phyloP scores from a whole-genome alignment of 163 green algal genomes.

The Smithsoniella earleae region DNA sequence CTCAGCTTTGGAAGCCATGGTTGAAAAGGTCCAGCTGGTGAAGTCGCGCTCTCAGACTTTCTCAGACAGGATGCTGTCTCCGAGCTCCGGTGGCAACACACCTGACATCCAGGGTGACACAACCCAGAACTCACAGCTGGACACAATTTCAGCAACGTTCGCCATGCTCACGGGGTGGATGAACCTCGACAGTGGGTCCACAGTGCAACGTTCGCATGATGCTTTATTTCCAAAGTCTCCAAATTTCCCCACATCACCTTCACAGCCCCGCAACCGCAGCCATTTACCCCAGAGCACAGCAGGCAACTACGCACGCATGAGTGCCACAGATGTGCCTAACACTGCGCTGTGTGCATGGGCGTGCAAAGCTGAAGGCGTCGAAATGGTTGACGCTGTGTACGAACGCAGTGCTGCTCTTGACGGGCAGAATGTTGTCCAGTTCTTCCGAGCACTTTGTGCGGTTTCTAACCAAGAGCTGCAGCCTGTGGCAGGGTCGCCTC shows the following conservation, averaged over 20 bases:
- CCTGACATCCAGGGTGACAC: too few species aligned
- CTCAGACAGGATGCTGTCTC: conserved; percentile 4
- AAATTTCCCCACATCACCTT: too few species aligned
- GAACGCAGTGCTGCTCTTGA: conserved; percentile 58
- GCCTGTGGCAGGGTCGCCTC: conserved; percentile 19
- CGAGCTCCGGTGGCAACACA: too few species aligned
- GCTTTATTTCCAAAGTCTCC: too few species aligned
- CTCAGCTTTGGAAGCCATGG: conserved; percentile 56
- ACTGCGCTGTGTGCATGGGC: conserved; percentile 6
- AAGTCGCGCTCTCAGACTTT: background rate
- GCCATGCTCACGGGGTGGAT: too few species aligned
- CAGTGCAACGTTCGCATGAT: too few species aligned
- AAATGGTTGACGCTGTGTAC: conserved; percentile 44
- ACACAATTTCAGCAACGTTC: too few species aligned
- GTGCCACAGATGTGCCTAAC: conserved; percentile 43
- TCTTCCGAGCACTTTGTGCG: conserved; percentile 80
- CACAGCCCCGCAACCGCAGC: too few species aligned
- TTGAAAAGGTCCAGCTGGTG: conserved; percentile 33
- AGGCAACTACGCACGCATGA: too few species aligned
- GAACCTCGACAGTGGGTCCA: too few species aligned
- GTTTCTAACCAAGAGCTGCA: conserved; percentile 86
- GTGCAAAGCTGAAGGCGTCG: background rate
- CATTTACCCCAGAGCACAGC: too few species aligned
- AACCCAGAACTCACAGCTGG: too few species aligned
- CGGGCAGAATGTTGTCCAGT: conserved; percentile 82